These are phyloP conservation scores for Prototheca cutis DNA, from an alignment of 163 green algal species.

Conservation along the genomic window DNA sequence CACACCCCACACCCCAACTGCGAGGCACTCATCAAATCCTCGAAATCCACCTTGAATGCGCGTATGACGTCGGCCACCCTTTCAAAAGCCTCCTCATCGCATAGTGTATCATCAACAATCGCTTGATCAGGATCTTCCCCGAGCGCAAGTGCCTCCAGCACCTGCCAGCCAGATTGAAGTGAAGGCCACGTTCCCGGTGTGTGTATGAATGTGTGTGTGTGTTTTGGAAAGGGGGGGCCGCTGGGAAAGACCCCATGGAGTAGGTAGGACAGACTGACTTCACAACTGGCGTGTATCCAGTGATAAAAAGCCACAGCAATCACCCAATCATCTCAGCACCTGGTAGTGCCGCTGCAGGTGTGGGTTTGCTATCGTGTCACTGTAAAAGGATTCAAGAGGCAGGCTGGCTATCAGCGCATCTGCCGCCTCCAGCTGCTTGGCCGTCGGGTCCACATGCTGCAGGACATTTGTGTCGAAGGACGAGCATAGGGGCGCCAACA, in stretches of 20 bases:
- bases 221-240: no score
- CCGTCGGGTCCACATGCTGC: slow-evolving; percentile 1
- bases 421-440: slow-evolving; percentile 16
- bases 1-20: background rate
- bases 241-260: no score
- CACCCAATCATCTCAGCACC: no score
- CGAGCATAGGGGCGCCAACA: no score
- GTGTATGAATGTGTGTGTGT: no score
- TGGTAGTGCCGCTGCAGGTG: slow-evolving; percentile 34
- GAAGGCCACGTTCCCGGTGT: no score
- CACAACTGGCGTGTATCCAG: no score
- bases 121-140: slow-evolving; percentile 7
- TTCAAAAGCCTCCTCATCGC: background rate
- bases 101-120: slow-evolving; percentile 11
- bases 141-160: slow-evolving; percentile 25
- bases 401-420: slow-evolving; percentile 17
- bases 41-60: slow-evolving; percentile 1
- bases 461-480: no score
- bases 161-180: slow-evolving; percentile 2
- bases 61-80: background rate
- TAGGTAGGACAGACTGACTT: no score
- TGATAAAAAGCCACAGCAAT: no score
- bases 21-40: background rate
- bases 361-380: slow-evolving; percentile 21
- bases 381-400: slow-evolving; percentile 13